Evolutionary conservation across 139 green algal species (phyloP).

Genomic region (Nannochloris sp.): DNA sequence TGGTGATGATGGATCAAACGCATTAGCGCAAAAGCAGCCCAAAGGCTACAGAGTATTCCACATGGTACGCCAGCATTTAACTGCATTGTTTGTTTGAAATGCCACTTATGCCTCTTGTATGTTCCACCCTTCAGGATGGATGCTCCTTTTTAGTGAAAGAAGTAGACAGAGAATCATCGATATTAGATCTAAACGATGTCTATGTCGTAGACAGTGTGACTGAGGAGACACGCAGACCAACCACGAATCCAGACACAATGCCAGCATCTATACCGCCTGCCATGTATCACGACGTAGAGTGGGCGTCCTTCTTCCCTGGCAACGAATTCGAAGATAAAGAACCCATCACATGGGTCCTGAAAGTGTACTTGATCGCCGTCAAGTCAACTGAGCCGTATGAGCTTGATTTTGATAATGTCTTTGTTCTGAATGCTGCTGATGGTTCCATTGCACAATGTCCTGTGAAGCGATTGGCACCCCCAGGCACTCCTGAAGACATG

Average conservation of each 20-base stretch:
- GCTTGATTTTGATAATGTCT: constrained; percentile 8
- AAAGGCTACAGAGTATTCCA: not conserved
- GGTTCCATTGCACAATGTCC: not conserved
- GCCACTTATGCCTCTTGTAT: not conserved
- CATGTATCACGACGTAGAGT: not conserved
- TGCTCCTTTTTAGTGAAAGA: constrained; percentile 6
- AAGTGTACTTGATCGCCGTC: constrained; percentile 10
- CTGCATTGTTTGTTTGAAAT: not conserved
- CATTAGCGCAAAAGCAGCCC: not conserved
- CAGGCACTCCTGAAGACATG: constrained; percentile 7
- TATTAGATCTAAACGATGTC: too few relatives aligned
- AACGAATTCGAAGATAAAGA: constrained; percentile 7
- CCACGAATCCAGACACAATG: not conserved
- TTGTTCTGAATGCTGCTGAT: constrained; percentile 16
- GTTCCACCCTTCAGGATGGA: not conserved
- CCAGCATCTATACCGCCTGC: not conserved
- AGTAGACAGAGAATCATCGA: not conserved
- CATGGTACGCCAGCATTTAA: not conserved
- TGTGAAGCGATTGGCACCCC: constrained; percentile 16
- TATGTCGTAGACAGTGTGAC: not conserved
- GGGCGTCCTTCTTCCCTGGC: not conserved
- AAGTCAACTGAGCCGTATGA: constrained; percentile 2
- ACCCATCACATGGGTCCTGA: not conserved
- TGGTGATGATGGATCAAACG: not conserved
- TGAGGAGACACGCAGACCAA: too few relatives aligned